Base-by-base conservation (phyloP, 1,284 basidiomycete species). In the Cronartium quercuum region DNA sequence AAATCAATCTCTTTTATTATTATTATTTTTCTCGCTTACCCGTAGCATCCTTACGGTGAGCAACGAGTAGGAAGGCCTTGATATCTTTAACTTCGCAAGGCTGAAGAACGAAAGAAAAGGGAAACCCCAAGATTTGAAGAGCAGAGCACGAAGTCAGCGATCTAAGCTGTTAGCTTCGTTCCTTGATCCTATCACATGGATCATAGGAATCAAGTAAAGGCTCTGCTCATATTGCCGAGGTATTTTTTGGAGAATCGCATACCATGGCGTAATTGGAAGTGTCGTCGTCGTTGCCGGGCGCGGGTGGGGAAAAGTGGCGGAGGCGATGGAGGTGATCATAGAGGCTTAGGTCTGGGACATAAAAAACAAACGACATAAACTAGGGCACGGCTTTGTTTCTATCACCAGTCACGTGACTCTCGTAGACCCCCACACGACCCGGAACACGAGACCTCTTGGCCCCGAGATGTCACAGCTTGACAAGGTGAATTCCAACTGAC, bases 61-160 rank as follows among this genome's bases (percentile, higher is more conserved):
- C 91, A 83, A 95, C 93, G 86, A 93, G 90, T 84, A 98, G 91
- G 87, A 98, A 98, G 84, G 92, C 87, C 87, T 98, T 98, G 87
- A 98, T 98, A 85, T 98, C 95, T 81, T 88, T 87, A 85, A 98
- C 89, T 88, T 98, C 92, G 86, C 96, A 92, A 78, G 95, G 94
- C 95, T 97, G 82, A 24, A 24, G 4, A 29, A 6, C 29, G 9
- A 35, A 29, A 42, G 21, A 18, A 40, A 9, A 13, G 38, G 18
- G 37, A 21, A 24, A 37, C 21, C 35, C n/a, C n/a, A n/a, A 64
- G 7, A 38, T 29, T n/a, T n/a, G 29, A 38, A n/a, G 37, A 64
- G 62, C 62, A 64, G 62, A 64, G 62, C 62, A 64, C 62, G 62
- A 64, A 64, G 62, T 64, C 62, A 64, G 62, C 38, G 42, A 37